phyloP scores from a whole-genome alignment of 129 eudicot genomes.

The Arctium lappa region DNA sequence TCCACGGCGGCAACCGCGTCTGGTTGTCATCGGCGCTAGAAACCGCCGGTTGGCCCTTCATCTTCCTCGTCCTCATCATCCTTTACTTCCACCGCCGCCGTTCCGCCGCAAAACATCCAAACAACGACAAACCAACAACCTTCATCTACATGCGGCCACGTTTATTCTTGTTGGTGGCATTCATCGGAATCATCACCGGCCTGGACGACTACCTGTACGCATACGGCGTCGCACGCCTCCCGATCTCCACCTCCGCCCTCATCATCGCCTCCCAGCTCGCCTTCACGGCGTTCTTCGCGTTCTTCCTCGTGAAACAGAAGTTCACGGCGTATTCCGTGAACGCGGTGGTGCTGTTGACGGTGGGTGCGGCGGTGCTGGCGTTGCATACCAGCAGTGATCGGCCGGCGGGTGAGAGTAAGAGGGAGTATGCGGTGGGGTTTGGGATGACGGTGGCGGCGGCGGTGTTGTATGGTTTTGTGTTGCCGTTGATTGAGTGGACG shows the following conservation, averaged over 20 bases:
- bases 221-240: constrained; percentile 40
- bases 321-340: constrained; percentile 50
- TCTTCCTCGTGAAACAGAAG: constrained; percentile 43
- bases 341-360: constrained; percentile 49
- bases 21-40: constrained; percentile 45
- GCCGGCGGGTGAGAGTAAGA: constrained; percentile 47
- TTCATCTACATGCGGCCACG: constrained; percentile 26
- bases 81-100: constrained; percentile 41
- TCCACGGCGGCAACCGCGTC: constrained; percentile 45
- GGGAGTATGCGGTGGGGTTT: constrained; percentile 46
- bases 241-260: constrained; percentile 38
- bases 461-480: constrained; percentile 36
- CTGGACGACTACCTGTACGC: constrained; percentile 43
- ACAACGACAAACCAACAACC: not conserved
- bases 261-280: constrained; percentile 47
- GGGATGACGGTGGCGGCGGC: constrained; percentile 44
- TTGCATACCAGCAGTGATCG: constrained; percentile 44
- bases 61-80: constrained; percentile 18
- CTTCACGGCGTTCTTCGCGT: constrained; percentile 54
- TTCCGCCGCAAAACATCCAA: not conserved
- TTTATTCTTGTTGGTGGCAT: constrained; percentile 20
- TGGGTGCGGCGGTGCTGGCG: constrained; percentile 53
- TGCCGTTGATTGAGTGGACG: constrained; percentile 43
- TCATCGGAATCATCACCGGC: constrained; percentile 39
- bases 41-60: constrained; percentile 44